Evolutionary conservation across 1,139 yeast species (phyloP), one percentile per base, ranked within the genome.

Genomic region (Hansenula lynferdii): DNA sequence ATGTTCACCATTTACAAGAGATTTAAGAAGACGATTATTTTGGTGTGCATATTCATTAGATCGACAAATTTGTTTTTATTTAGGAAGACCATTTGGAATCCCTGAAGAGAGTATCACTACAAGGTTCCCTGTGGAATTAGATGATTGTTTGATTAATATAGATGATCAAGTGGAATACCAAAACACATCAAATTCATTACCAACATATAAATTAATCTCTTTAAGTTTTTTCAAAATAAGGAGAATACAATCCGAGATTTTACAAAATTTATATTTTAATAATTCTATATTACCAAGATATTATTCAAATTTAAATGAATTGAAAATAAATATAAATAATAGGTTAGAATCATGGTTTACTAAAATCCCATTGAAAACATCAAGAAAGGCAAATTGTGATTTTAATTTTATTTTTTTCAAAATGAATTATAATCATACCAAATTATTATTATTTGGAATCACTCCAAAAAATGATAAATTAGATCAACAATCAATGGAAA

Each of bases 21-120:
- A 89, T 53, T 64, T 82, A 58, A 66, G 95, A 42, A 70, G 96
- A 49, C 64, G 96, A 31, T 62, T 89, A 28, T 87, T 89, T 51
- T 89, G 97, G 97, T 84, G 95, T 56, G 79, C 92, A 0, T 89
- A 87, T 58, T 74, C 90, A 1, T 62, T 89, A 36, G 97, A 89
- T 57, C 63, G 97, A 26, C 90, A 83, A 52, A 74, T 82, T 10
- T 80, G 89, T 54, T 77, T 82, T 42, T 82, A 82, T 53, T 60
- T 82, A 42, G 85, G 85, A 8, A 63, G 89, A 36, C 90, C 90
- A 0, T 78, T 80, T 47, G 87, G 89, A 0, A 79, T 83, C 1
- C 85, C 89, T 0, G 90, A 83, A 50, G 85, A 79, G 44, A 70
- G 77, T 39, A 74, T 83, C 25, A 69, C 75, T 38, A 74, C 82